Percentiles rank a stretch among this genome's conserved stretches.
These are phyloP conservation scores for Euryodendron excelsum DNA, from an alignment of 148 eudicot genomes.

Conservation along the genomic window DNA sequence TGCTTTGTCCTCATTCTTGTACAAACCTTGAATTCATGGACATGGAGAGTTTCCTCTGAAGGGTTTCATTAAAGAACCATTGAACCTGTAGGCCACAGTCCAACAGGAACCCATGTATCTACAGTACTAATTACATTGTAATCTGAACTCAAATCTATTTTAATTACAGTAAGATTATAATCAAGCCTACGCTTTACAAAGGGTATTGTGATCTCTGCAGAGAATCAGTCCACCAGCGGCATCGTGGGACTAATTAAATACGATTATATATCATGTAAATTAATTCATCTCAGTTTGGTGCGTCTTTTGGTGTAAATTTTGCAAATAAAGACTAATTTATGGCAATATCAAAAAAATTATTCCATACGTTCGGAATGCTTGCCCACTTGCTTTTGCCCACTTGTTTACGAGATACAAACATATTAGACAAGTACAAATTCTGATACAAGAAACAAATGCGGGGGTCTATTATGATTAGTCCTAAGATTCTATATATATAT, in stretches of 20 bases:
- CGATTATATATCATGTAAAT: no score
- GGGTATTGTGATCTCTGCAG: slow-evolving; percentile 9
- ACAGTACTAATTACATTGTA: not conserved
- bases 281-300: no score
- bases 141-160: not conserved
- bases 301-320: no score
- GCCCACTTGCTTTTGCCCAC: no score
- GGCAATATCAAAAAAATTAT: no score
- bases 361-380: no score
- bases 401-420: no score
- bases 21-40: slow-evolving; percentile 10
- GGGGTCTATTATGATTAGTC: no score
- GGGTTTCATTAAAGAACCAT: not conserved
- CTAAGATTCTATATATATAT: no score
- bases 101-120: not conserved
- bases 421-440: no score
- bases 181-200: not conserved
- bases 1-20: slow-evolving; percentile 17
- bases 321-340: no score
- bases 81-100: slow-evolving; percentile 8
- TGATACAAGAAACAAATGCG: no score
- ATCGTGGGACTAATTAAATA: not conserved
- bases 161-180: not conserved
- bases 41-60: slow-evolving; percentile 14
- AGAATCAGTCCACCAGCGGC: slow-evolving; percentile 17